Evolutionary conservation across 805 yeast genomes (phyloP), one percentile per base, ranked within the genome.

Genomic region (Torulaspora indica): DNA sequence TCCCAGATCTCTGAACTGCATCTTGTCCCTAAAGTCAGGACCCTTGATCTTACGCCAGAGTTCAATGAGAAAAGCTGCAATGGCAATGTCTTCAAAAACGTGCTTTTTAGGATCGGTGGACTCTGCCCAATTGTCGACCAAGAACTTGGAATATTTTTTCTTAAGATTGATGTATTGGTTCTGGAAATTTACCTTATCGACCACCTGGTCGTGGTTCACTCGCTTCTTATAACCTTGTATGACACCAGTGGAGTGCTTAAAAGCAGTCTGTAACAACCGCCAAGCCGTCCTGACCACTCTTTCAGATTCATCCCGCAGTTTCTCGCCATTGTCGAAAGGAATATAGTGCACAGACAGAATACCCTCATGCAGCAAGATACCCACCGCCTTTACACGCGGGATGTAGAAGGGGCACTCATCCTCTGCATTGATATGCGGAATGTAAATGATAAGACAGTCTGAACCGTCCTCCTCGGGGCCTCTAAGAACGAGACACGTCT

Each of bases 71-170:
- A 91, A 91, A 0, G 97, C 95, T 1, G 97, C 97, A 54, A 91
- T 90, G 3, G 96, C 95, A 42, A 91, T 77, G 62, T 91, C 98
- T 69, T 91, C 98, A 68, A 90, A 91, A 0, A 91, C 97, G 67
- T 91, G 98, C 62, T 91, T 91, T 54, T 82, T 77, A 2, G 97
- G 97, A 64, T 91, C 97, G 2, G 98, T 91, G 24, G 82, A 80
- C 65, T 91, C 98, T n/a, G 75, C 79, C 98, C 98, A 91, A 51
- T 74, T 76, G 32, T 81, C 85, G 9, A 89, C 89, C 38, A 91
- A 67, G 13, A 68, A 64, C 22, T 81, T 77, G 0, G 95, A 87
- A 61, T 90, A 85, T 63, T 82, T 85, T 62, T 84, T 85, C 65
- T 91, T 91, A 56, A 91, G 71, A 15, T 76, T 70, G 22, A 87